phyloP scores from a whole-genome alignment of 176 grass and related monocot genomes.

The Luzula sylvatica region DNA sequence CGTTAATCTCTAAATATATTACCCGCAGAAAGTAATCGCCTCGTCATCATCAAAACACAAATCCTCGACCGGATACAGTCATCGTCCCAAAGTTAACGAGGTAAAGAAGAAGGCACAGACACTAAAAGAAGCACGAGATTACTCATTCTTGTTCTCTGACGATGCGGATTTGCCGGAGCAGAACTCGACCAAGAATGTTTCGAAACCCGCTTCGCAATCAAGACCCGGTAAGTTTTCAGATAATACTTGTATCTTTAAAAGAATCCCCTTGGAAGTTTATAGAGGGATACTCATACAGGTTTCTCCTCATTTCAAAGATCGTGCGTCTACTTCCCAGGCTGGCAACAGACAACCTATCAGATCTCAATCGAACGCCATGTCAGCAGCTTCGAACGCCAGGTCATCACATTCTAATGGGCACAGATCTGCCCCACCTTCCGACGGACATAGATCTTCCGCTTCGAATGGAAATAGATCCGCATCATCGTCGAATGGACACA shows the following conservation, averaged over 20 bases:
- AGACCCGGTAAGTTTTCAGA: conserved; percentile 53
- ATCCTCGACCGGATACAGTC: conserved; percentile 9
- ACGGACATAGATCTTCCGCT: not conserved
- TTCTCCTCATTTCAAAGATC: conserved; percentile 32
- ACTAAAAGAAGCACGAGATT: conserved; percentile 58
- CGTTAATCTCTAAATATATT: not conserved
- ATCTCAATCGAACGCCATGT: not conserved
- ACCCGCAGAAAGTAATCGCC: conserved; percentile 26
- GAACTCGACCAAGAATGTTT: conserved; percentile 18
- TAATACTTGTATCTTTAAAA: not conserved
- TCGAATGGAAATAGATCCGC: not conserved
- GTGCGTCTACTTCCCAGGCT: conserved; percentile 6
- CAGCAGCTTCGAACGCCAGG: conserved; percentile 5
- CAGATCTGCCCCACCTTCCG: not conserved
- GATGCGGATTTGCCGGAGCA: conserved; percentile 34
- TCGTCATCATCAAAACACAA: conserved; percentile 19
- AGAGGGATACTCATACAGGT: conserved; percentile 32
- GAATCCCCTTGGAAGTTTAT: conserved; percentile 14
- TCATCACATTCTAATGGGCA: not conserved
- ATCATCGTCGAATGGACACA: no score
- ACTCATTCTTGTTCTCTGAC: conserved; percentile 63
- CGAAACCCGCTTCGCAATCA: conserved; percentile 8
- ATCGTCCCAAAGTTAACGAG: conserved; percentile 42
- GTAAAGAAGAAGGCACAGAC: conserved; percentile 71
- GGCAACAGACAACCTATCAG: conserved; percentile 1